Evolutionary conservation across 1,139 yeast species (phyloP), one percentile per base, ranked within the genome.

Genomic region (Lodderomyces jiufengensis): DNA sequence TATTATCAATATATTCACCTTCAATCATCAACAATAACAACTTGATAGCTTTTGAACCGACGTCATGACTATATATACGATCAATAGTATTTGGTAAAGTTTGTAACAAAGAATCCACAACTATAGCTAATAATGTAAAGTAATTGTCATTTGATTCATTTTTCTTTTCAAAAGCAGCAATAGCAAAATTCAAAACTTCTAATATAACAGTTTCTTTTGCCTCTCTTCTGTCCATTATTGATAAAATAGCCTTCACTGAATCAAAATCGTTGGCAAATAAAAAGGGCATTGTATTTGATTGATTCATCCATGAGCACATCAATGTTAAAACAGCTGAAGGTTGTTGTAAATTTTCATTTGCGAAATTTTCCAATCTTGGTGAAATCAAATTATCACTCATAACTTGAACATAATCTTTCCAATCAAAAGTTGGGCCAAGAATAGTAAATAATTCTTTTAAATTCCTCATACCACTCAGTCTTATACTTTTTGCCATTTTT

Each of bases 281-380:
- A 43, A 83, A 77, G 14, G 67, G 66, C 34, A 71, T 62, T 27
- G 81, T 66, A 20, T 65, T 61, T 9, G 69, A 64, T 21, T 64
- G 60, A 10, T 71, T 66, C 31, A 92, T 73, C 79, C 95, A 76
- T 11, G 75, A 65, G 4, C 76, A 61, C 48, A 90, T 74, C n/a
- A 87, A 57, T 39, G 68, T 75, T 75, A 90, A 65, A 33, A 90
- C 57, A 0, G 95, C 76, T 0, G 97, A 87, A 1, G 90, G 82
- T 50, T 82, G 88, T 51, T 87, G 95, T 31, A 84, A 65, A 53
- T 90, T 90, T 49, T 85, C 95, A 28, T 63, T 70, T 3, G 84
- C 82, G 55, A 90, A 88, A 16, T 72, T 66, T 4, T 24, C 28
- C 49, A 92, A 65, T 50, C 94, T 76, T 9, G 95, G 90, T 15